Evolutionary conservation across 495 filamentous ascomycete genomes (phyloP).

Genomic region (Terfezia claveryi): DNA sequence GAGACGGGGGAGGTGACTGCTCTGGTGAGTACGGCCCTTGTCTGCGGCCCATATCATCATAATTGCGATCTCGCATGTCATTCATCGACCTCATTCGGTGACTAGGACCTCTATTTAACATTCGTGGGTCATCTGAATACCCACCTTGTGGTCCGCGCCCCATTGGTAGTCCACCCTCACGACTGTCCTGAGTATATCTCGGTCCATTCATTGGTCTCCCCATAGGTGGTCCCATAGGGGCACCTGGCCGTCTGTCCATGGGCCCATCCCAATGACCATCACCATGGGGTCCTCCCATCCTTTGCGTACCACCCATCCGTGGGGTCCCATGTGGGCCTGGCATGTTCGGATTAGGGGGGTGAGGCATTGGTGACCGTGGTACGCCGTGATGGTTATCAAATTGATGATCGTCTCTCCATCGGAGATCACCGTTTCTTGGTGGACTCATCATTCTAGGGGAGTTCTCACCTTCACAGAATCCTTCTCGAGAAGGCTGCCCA

Average conservation of each 20-base stretch:
- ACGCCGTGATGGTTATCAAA: not conserved
- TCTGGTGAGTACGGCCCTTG: not conserved
- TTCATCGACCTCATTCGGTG: not conserved
- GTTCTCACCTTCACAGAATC: not conserved
- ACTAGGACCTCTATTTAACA: not conserved
- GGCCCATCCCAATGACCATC: not conserved
- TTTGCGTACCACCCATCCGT: not conserved
- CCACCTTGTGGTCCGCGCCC: not conserved
- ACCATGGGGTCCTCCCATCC: not conserved
- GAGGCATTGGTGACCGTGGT: not conserved
- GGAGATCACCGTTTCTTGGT: not conserved
- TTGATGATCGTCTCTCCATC: not conserved
- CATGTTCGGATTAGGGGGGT: not conserved
- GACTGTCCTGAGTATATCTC: not conserved
- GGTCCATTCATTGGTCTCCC: not conserved
- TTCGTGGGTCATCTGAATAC: not conserved
- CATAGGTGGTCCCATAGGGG: too few relatives aligned
- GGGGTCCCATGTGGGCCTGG: not conserved
- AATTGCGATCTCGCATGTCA: not conserved
- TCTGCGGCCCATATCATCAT: not conserved
- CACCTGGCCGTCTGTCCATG: too few relatives aligned
- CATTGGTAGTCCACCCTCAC: not conserved
- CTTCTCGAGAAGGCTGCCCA: not conserved
- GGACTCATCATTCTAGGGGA: not conserved
- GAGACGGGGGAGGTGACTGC: not conserved